Evolutionary conservation across 1,284 basidiomycete species (phyloP), one percentile per base, ranked within the genome.

Genomic region (Exobasidium rhododendri): DNA sequence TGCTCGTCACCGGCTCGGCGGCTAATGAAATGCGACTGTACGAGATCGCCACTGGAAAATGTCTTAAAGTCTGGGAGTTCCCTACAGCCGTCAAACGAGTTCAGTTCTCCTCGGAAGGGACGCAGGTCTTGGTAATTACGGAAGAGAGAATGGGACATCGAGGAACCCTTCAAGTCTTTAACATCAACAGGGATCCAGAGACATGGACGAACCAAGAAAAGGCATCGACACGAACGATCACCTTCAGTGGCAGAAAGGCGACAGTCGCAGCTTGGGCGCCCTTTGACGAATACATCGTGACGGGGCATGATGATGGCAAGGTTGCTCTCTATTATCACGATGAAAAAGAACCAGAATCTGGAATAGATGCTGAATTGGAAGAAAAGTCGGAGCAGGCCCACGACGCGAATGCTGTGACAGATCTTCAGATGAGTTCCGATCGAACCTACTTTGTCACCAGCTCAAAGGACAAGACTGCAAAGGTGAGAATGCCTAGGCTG

Each of bases 71-170:
- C 24, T 98, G 96, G 96, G 94, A 97, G 81, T 97, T 97, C 84
- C 89, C 91, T 47, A 98, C 94, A 0, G 94, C 96, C 2, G 91
- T 97, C 71, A 97, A 97, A 85, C 85, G 94, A 53, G 94, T 97
- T 29, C 86, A 88, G 13, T 92, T 90, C 83, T 92, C 88, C 81
- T 85, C 86, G 56, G 68, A 74, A 85, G 87, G 78, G 84, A 94
- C 47, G 4, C 75, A 79, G 58, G 63, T 79, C 6, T 87, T 97
- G 31, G 92, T 91, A 77, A 90, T 97, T 72, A 98, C 96, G 0
- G 96, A 98, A 82, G 92, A 96, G 81, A 89, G 96, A 66, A 93
- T 93, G 89, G 94, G 94, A 1, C 83, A 87, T 82, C 68, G 70
- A 22, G 78, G 75, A 22, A 61, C 75, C 0, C 87, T 94, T 68